Evolutionary conservation across 192 early-diverging fungal species (phyloP).

Genomic region (Entomortierella beljakovae): DNA sequence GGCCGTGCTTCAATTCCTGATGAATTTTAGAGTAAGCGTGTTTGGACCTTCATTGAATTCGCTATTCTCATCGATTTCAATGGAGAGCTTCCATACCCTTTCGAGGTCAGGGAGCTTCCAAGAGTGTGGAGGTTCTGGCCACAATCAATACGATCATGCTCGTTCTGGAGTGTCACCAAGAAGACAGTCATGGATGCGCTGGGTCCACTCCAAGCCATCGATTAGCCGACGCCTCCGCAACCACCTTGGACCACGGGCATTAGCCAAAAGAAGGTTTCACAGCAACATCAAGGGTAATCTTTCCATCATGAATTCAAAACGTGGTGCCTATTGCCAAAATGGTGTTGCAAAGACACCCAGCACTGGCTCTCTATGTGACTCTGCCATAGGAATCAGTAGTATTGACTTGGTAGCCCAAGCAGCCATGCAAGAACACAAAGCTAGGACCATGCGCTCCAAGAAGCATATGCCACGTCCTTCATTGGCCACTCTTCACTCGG

Average conservation of each 20-base stretch:
- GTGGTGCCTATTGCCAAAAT: background rate
- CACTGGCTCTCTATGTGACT: slow-evolving; percentile 28
- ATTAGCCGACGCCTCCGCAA: background rate
- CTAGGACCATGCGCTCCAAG: background rate
- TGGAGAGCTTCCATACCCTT: background rate
- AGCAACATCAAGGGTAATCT: too few relatives aligned
- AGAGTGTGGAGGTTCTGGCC: background rate
- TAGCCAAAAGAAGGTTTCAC: background rate
- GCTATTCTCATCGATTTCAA: background rate
- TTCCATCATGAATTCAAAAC: too few relatives aligned
- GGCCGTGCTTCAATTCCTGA: slow-evolving; percentile 8
- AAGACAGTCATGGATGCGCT: too few relatives aligned
- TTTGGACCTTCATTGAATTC: slow-evolving; percentile 11
- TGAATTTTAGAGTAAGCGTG: slow-evolving; percentile 7
- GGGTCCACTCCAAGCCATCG: background rate
- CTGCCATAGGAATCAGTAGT: slow-evolving; percentile 24
- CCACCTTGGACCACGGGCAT: background rate
- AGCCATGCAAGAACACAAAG: slow-evolving; percentile 26
- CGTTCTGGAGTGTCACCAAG: too few relatives aligned
- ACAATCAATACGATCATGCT: too few relatives aligned
- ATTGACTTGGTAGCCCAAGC: slow-evolving; percentile 15
- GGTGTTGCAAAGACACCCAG: slow-evolving; percentile 1
- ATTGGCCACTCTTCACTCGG: slow-evolving; percentile 23
- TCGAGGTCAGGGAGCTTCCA: background rate
- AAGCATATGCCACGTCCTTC: slow-evolving; percentile 24